Evolutionary conservation across 2,329 filamentous ascomycete species (phyloP), one percentile per base, ranked within the genome.

Genomic region (Ophiocordyceps camponoti-floridani): DNA sequence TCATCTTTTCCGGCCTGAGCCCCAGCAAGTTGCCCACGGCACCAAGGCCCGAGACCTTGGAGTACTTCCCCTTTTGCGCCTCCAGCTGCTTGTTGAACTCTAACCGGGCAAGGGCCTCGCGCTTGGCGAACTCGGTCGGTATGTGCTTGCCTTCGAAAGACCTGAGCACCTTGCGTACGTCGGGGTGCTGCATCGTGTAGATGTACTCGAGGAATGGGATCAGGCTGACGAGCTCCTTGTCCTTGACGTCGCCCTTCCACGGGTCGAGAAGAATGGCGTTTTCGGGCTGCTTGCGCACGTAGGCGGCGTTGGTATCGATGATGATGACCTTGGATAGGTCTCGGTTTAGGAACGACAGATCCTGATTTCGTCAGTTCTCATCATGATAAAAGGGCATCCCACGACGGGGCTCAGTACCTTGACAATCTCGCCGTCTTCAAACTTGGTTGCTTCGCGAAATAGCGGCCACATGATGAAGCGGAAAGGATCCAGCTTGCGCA

Each of bases 201-300:
- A 98, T 77, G 63, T 95, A 96, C 66, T 98, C 91, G 49, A 98
- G 79, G 77, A 98, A 95, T 12, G 91, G 91, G 47, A 98, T 94
- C 43, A 95, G 69, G 4, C 79, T 75, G 19, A 98, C 83, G 11
- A 98, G 80, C 42, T 86, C 84, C 58, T 79, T 86, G 62, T 98
- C 89, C 54, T 79, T 76, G 42, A 79, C 64, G 52, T 93, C 75
- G 31, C 91, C 91, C 46, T 73, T 83, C 91, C 91, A 98, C 54
- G 88, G 87, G 28, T 86, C 78, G 28, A 98, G 69, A 42, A 96
- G 68, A 52, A 98, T 91, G 51, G 91, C 86, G 62, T 98, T 98
- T 56, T 94, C 86, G n/a, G 91, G 91, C 58, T 98, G 91, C 51
- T 82, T 76, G 54, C 84, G 82, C 48, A 89, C 84, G 56, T 95